Evolutionary conservation across 2,329 filamentous ascomycete genomes (phyloP), one percentile per base, ranked within the genome.

Genomic region (Aspergillus proliferans): DNA sequence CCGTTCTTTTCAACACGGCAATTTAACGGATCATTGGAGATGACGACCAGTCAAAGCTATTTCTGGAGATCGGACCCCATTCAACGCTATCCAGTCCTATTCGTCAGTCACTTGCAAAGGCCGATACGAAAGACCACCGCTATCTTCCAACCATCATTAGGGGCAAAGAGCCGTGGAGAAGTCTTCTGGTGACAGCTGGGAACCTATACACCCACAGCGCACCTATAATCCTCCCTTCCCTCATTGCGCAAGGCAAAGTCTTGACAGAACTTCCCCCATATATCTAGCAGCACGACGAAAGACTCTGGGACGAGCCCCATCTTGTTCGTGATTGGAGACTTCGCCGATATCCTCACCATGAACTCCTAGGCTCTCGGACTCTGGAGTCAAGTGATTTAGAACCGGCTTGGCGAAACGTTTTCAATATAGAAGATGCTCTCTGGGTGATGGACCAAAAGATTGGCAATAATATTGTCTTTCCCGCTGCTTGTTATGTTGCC

Each of bases 381-480:
- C 28, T 58, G 5, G 64, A 64, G 18, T 58, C 56, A 10, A 58
- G 57, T 6, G 45, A 51, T 0, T 30, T 58, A 9, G 56, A 58
- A 10, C 60, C 62, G 1, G 51, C 52, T 6, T 67, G 64, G 64
- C 48, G 64, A 3, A 63, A 67, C 30, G 21, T 58, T 6, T 45
- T 70, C 1, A 50, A 56, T 0, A 36, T 63, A 0, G 47, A 52
- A 1, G 55, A 66, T 34, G 52, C 60, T 0, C 53, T 63, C 0
- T 69, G 67, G 66, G 47, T 69, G 8, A 38, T 42, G 1, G 63
- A 68, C 21, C 66, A 69, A 49, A 44, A 55, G 2, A 48, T 67
- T 9, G 46, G 54, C 19, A 52, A 41, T 0, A 46, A 58, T 2
- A 47, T 59, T 10, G 48, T 61, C 4, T 65, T 63, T 33, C 61